Base-by-base conservation (phyloP, 257 asterid genomes). In the Ajuga chamaepitys region DNA sequence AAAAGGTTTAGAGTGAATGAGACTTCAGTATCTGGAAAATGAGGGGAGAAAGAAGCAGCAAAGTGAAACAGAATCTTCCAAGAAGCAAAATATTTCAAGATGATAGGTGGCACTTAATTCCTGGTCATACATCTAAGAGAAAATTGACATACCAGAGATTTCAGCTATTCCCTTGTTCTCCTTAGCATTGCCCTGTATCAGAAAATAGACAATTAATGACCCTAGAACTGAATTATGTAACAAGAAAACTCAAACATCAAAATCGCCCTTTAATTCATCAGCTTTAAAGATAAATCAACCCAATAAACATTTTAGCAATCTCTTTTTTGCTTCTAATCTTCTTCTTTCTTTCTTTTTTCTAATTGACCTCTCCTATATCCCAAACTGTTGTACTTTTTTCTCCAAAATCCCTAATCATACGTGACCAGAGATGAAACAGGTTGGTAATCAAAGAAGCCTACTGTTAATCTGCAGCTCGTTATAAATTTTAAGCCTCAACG, bases 1-100 rank as follows among this genome's bases (percentile, higher is more conserved):
- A 78, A 94, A 61, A 94, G 99, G 79, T 69, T 80, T 50, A 94
- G 72, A 20, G 86, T 66, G 77, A 94, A 90, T 21, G 99, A 94
- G 53, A 83, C 87, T 70, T 87, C 95, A 61, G 65, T 76, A 72
- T 84, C 99, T 86, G 86, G 47, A 7, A 71, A 73, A 44, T 7
- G 46, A 32, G 13, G 50, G 73, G 62, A 56, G 20, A 26, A 57
- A 38, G 52, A 61, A 37, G 44, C 24, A 21, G 7, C 26, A 35
- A 11, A 52, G 22, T 47, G 21, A 16, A 56, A 64, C 62, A 22
- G 51, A 40, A 34, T 28, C 25, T 38, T 37, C 58, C 47, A 18
- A 18, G 54, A 46, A 51, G 28, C 37, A 44, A 30, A 67, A 70
- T 28, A 53, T 17, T 18, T 54, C 13, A 52, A 51, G 50, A 46